Percentiles rank a stretch among this genome's conserved stretches.
Conservation (phyloP, 495 filamentous ascomycete species). For the Aspergillus steynii region DNA sequence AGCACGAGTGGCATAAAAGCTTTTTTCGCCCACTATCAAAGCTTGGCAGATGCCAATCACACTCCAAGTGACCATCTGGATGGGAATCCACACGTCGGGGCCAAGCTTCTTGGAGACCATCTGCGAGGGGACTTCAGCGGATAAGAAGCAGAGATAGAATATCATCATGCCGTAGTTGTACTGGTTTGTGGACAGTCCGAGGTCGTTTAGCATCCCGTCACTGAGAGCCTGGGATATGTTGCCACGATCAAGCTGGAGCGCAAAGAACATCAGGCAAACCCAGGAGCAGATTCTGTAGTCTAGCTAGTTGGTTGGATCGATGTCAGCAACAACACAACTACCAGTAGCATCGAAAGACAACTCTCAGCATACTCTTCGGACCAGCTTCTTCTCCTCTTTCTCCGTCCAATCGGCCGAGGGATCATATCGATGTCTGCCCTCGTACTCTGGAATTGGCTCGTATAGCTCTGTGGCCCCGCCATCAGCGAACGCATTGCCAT, state of each 20-base stretch:
- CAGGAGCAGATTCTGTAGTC: slow-evolving; percentile 47
- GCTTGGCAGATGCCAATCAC: slow-evolving; percentile 60
- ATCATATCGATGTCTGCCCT: slow-evolving; percentile 55
- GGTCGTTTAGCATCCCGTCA: slow-evolving; percentile 56
- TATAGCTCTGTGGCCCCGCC: not conserved
- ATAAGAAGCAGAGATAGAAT: slow-evolving; percentile 58
- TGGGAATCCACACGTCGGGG: slow-evolving; percentile 71
- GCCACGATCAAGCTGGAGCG: slow-evolving; percentile 68
- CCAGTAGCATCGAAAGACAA: slow-evolving; percentile 15
- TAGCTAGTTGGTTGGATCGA: slow-evolving; percentile 34
- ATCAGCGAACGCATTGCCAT: not conserved
- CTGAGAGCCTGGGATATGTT: slow-evolving; percentile 64
- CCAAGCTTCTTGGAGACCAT: slow-evolving; percentile 66
- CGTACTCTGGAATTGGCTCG: slow-evolving; percentile 25
- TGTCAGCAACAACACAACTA: slow-evolving; percentile 39
- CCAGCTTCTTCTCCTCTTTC: slow-evolving; percentile 56
- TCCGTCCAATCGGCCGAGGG: slow-evolving; percentile 60
- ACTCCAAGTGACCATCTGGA: slow-evolving; percentile 68
- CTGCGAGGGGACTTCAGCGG: slow-evolving; percentile 65
- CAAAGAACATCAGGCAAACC: slow-evolving; percentile 73
- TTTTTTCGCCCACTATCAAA: slow-evolving; percentile 52
- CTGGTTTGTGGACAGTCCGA: slow-evolving; percentile 57
- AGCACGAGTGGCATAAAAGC: slow-evolving; percentile 49
- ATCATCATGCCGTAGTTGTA: slow-evolving; percentile 67
- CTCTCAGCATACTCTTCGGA: slow-evolving; percentile 39